These are phyloP conservation scores for Leavenworthia alabamica DNA, from an alignment of 345 rosid genomes.

Conservation along the genomic window DNA sequence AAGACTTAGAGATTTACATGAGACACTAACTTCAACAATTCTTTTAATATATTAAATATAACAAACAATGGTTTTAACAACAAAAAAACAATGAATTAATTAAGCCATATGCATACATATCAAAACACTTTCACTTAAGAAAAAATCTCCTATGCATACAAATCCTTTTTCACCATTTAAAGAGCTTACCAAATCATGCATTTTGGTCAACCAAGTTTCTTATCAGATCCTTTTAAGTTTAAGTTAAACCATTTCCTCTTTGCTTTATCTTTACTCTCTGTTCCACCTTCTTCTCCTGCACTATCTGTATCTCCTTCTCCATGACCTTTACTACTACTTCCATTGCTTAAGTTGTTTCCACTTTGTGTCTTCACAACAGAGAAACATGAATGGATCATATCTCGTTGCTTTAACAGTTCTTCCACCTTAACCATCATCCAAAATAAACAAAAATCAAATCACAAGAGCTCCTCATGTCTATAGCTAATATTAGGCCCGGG, in stretches of 20 bases:
- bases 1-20: too few relatives aligned
- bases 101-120: too few relatives aligned
- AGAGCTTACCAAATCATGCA: background rate
- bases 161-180: too few relatives aligned
- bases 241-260: conserved; percentile 97
- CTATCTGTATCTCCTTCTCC: conserved; percentile 50
- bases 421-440: conserved; percentile 55
- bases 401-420: conserved; percentile 81
- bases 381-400: conserved; percentile 66
- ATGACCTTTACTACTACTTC: conserved; percentile 57
- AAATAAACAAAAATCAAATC: too few relatives aligned
- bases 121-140: too few relatives aligned
- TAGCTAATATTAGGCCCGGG: too few relatives aligned
- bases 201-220: conserved; percentile 43
- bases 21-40: too few relatives aligned
- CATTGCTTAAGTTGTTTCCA: conserved; percentile 41
- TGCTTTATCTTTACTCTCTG: conserved; percentile 81
- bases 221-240: conserved; percentile 79
- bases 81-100: too few relatives aligned
- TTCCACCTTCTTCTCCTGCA: conserved; percentile 60
- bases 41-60: too few relatives aligned
- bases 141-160: too few relatives aligned
- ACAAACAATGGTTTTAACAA: too few relatives aligned
- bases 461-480: too few relatives aligned
- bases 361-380: conserved; percentile 41